phyloP scores from a whole-genome alignment of 139 green algal species.

The Desmodesmus armatus region DNA sequence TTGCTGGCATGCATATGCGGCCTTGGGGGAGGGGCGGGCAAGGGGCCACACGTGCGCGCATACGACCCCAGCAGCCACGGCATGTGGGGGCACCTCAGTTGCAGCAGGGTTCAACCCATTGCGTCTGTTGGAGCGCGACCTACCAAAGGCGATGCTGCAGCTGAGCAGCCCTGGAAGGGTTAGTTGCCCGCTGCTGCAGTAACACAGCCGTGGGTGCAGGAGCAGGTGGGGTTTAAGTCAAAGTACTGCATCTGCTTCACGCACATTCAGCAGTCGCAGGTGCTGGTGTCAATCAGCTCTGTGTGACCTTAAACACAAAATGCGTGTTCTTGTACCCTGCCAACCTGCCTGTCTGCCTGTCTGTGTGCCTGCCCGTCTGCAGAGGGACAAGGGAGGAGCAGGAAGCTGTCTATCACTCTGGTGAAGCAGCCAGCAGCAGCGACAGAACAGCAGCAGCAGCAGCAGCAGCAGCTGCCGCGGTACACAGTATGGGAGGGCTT shows the following conservation, averaged over 20 bases:
- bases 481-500: too few relatives aligned
- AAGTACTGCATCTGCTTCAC: neutral
- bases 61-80: too few relatives aligned
- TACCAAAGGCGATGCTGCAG: too few relatives aligned
- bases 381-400: neutral
- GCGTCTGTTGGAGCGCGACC: too few relatives aligned
- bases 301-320: neutral
- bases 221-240: neutral
- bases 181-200: too few relatives aligned
- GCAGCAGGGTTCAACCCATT: too few relatives aligned
- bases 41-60: too few relatives aligned
- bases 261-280: neutral
- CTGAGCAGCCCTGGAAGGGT: too few relatives aligned
- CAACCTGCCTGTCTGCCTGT: too few relatives aligned
- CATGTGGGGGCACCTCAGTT: too few relatives aligned
- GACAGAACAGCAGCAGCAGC: neutral
- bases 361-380: neutral
- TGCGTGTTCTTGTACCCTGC: neutral
- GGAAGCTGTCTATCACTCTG: constrained; percentile 25
- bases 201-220: neutral
- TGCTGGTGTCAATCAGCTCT: neutral
- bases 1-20: too few relatives aligned
- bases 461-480: neutral
- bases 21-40: too few relatives aligned
- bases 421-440: neutral